Conservation (phyloP, 2,329 filamentous ascomycete genomes). For the Pseudogymnoascus sp. region DNA sequence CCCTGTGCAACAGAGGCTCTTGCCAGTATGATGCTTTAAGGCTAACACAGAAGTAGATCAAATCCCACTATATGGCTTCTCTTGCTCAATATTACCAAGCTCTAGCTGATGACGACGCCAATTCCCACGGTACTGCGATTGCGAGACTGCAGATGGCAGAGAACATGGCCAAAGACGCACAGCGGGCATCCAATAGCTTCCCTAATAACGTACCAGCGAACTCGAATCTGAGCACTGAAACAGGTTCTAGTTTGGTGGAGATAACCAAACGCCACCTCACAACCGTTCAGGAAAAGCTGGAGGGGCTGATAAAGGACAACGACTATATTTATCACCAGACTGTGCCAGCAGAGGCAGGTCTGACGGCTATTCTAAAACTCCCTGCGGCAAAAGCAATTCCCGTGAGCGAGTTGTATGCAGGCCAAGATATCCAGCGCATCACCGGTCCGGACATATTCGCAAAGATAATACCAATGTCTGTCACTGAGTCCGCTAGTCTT, state of each 20-base stretch:
- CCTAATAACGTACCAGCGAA: slow-evolving; percentile 69
- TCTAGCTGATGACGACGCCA: slow-evolving; percentile 79
- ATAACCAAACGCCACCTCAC: slow-evolving; percentile 75
- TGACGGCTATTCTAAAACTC: slow-evolving; percentile 77
- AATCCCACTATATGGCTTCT: slow-evolving; percentile 74
- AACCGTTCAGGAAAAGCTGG: slow-evolving; percentile 71
- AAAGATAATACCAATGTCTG: slow-evolving; percentile 90
- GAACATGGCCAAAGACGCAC: slow-evolving; percentile 66
- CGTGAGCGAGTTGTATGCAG: slow-evolving; percentile 91
- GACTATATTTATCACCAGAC: slow-evolving; percentile 97
- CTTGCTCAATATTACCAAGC: slow-evolving; percentile 92
- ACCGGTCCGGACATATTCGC: slow-evolving; percentile 96
- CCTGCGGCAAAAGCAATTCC: slow-evolving; percentile 95
- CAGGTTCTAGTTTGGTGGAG: slow-evolving; percentile 64
- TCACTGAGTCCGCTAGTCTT: slow-evolving; percentile 91
- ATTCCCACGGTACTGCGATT: slow-evolving; percentile 77
- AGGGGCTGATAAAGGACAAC: slow-evolving; percentile 77
- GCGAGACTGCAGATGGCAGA: slow-evolving; percentile 77
- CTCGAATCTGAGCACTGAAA: slow-evolving; percentile 77
- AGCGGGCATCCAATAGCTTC: slow-evolving; percentile 67
- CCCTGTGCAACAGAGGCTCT: background rate
- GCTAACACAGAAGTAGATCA: slow-evolving; percentile 41
- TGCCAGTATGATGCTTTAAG: slow-evolving; percentile 2
- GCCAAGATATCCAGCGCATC: slow-evolving; percentile 93
- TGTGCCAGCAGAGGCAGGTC: slow-evolving; percentile 74